A percentile compares a stretch with the other conserved stretches of the same genome.
Conservation (phyloP, 1,139 yeast species). For the Yamadazyma spencermartinsiae region DNA sequence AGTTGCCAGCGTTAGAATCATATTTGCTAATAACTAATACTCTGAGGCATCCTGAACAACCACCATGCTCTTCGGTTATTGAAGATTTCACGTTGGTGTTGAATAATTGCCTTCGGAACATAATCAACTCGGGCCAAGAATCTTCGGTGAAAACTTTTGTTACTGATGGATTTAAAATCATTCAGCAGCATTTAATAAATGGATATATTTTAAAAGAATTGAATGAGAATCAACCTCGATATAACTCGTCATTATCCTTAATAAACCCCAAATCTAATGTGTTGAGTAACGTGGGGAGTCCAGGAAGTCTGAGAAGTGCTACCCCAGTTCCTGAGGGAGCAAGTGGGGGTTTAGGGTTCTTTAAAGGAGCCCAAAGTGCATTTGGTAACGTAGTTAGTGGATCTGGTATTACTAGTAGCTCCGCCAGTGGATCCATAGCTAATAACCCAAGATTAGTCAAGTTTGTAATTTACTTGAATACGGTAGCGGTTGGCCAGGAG, state of each 20-base stretch:
- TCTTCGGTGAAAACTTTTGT: constrained; percentile 53
- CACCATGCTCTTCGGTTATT: constrained; percentile 79
- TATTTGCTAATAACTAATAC: constrained; percentile 20
- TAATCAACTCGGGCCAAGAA: constrained; percentile 62
- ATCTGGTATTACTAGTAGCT: constrained; percentile 24
- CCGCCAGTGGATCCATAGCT: constrained; percentile 13
- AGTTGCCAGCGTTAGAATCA: constrained; percentile 53
- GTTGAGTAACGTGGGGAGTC: constrained; percentile 22
- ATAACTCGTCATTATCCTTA: constrained; percentile 40
- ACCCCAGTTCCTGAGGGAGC: constrained; percentile 36
- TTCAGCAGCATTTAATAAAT: constrained; percentile 39
- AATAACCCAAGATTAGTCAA: constrained; percentile 42
- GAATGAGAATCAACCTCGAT: constrained; percentile 55
- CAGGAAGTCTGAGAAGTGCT: constrained; percentile 27
- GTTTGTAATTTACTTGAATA: constrained; percentile 58
- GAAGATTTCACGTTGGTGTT: constrained; percentile 81
- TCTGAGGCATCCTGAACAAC: constrained; percentile 44
- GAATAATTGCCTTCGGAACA: constrained; percentile 61
- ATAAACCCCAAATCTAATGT: constrained; percentile 17
- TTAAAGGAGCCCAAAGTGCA: constrained; percentile 49
- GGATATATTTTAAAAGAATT: constrained; percentile 51
- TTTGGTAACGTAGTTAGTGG: constrained; percentile 47
- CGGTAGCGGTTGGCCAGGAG: constrained; percentile 57
- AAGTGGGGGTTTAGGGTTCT: constrained; percentile 34
- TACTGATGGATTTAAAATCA: constrained; percentile 28